These are phyloP conservation scores for Solanum clarkiae DNA, from an alignment of 257 asterid genomes.

Conservation along the genomic window DNA sequence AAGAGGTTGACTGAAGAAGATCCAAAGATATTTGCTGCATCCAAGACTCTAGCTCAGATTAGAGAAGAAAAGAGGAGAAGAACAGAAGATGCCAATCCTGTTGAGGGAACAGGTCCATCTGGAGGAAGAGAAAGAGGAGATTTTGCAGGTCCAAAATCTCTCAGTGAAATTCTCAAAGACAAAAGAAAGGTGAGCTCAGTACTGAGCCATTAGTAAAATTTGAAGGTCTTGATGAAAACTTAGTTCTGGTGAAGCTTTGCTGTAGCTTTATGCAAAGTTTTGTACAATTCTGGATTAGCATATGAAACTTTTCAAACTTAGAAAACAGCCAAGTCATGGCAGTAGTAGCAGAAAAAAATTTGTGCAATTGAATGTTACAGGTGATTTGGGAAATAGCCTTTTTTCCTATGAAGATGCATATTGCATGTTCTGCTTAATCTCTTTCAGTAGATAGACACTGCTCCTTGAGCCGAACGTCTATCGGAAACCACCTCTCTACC, in stretches of 20 bases:
- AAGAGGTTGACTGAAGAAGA: conserved; percentile 1
- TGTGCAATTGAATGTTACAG: not conserved
- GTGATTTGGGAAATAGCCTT: not conserved
- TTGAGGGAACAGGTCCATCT: not conserved
- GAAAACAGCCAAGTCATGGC: not conserved
- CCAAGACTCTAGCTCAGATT: conserved; percentile 26
- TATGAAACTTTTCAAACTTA: not conserved
- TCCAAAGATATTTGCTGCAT: conserved; percentile 1
- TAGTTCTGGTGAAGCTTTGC: not conserved
- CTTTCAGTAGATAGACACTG: not conserved
- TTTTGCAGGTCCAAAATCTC: not conserved
- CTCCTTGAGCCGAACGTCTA: not conserved
- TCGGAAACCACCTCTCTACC: not conserved
- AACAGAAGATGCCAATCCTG: not conserved
- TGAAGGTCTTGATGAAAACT: not conserved
- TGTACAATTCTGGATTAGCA: not conserved
- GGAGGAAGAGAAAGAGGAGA: not conserved
- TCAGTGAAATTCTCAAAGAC: conserved; percentile 1
- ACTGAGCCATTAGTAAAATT: not conserved
- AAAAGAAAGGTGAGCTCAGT: not conserved
- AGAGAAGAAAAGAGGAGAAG: conserved; percentile 23
- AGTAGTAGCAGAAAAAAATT: not conserved
- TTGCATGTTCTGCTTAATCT: not conserved
- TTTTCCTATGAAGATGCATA: not conserved
- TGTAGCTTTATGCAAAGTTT: not conserved